phyloP scores from a whole-genome alignment of 2,329 filamentous ascomycete species.

The Escovopsis sp. region DNA sequence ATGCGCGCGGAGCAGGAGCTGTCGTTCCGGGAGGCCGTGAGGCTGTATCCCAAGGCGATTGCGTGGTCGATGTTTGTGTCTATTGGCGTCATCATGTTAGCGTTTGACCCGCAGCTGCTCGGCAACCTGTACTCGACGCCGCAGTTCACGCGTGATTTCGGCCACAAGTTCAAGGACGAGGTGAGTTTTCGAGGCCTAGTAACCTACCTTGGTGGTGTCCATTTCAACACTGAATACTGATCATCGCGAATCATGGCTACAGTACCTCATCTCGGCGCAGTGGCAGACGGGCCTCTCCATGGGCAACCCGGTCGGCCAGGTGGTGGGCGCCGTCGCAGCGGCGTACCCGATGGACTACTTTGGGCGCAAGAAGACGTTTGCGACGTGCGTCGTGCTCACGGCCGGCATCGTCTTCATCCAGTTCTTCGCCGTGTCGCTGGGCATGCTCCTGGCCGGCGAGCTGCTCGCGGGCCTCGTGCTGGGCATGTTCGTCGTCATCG shows the following conservation, averaged over 20 bases:
- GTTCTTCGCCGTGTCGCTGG: conserved; percentile 20
- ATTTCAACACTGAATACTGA: not conserved
- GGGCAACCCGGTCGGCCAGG: conserved; percentile 42
- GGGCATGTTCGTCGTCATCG: conserved; percentile 28
- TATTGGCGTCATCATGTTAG: conserved; percentile 44
- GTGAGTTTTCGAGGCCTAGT: conserved; percentile 4
- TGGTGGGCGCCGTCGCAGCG: conserved; percentile 37
- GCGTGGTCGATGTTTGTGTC: conserved; percentile 46
- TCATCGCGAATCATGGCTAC: not conserved
- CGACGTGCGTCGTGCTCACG: conserved; percentile 26
- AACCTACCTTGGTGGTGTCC: too few species aligned
- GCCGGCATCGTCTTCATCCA: conserved; percentile 16
- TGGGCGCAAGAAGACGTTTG: conserved; percentile 33
- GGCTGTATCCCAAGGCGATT: conserved; percentile 30
- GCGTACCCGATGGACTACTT: conserved; percentile 26
- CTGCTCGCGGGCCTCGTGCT: conserved; percentile 29
- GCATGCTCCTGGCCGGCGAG: conserved; percentile 28
- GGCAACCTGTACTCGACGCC: conserved; percentile 47
- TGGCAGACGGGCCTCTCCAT: conserved; percentile 35
- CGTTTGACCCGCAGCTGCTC: conserved; percentile 50
- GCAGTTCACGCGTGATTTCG: conserved; percentile 42
- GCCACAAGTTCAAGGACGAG: conserved; percentile 29
- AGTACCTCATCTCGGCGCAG: conserved; percentile 24
- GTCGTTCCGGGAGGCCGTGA: conserved; percentile 24
- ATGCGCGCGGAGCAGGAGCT: conserved; percentile 26